Percentiles rank a stretch among this genome's conserved stretches.
Evolutionary conservation across 2,329 filamentous ascomycete genomes (phyloP).

Genomic region (Ceratocystis destructans): DNA sequence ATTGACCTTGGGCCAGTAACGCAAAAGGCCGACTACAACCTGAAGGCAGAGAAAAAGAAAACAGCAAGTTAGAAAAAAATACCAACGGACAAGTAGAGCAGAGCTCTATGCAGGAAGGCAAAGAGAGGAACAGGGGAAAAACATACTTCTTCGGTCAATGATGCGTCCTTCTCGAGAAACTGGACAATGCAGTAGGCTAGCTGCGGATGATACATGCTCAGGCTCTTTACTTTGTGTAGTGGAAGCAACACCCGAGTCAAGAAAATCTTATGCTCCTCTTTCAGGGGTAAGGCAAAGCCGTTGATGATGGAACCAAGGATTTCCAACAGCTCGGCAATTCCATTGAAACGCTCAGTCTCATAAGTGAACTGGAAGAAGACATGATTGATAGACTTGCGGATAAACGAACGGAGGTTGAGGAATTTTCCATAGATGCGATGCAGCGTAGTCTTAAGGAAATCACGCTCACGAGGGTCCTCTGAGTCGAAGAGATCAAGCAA

Average conservation of each 20-base stretch:
- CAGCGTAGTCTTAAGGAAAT: constrained; percentile 95
- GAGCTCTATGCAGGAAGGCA: neutral
- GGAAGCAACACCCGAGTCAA: constrained; percentile 84
- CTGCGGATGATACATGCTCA: constrained; percentile 99
- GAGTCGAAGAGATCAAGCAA: constrained; percentile 97
- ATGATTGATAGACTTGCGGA: constrained; percentile 97
- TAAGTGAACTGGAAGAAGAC: constrained; percentile 99
- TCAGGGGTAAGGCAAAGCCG: constrained; percentile 87
- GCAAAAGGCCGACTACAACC: constrained; percentile 85
- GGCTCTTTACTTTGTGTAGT: constrained; percentile 92
- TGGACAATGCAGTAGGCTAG: constrained; percentile 98
- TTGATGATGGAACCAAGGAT: constrained; percentile 99
- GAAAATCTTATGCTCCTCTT: constrained; percentile 98
- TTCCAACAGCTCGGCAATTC: constrained; percentile 89
- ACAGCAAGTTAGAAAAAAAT: neutral
- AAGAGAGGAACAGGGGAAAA: constrained; percentile 17
- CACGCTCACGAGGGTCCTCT: constrained; percentile 87
- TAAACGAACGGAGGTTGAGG: constrained; percentile 91
- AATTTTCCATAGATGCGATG: constrained; percentile 99
- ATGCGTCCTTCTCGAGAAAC: constrained; percentile 94
- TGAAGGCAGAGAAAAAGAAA: constrained; percentile 26
- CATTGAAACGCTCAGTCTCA: constrained; percentile 96
- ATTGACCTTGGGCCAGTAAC: constrained; percentile 99
- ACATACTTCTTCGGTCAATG: constrained; percentile 83
- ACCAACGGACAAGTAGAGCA: neutral